Evolutionary conservation across 2,329 filamentous ascomycete genomes (phyloP).

Genomic region (Cercospora beticola): DNA sequence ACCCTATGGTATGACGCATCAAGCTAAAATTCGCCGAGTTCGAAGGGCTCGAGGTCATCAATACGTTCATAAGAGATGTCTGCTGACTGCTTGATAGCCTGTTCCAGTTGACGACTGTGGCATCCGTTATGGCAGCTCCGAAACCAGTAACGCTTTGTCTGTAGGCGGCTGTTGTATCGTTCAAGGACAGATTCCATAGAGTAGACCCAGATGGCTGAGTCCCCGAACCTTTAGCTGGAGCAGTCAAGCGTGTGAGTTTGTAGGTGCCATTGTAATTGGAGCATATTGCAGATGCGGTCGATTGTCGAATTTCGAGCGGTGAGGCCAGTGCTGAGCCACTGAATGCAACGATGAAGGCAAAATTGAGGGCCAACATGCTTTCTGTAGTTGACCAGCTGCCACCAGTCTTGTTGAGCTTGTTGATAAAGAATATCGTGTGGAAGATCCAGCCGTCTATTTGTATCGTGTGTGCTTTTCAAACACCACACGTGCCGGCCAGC

Average conservation of each 20-base stretch:
- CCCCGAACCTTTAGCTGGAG: constrained; percentile 10
- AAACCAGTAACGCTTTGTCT: constrained; percentile 24
- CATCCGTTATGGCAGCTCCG: constrained; percentile 26
- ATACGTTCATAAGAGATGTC: constrained; percentile 14
- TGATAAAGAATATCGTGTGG: background rate
- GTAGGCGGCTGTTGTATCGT: constrained; percentile 27
- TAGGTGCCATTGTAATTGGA: constrained; percentile 22
- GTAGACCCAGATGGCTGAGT: constrained; percentile 7
- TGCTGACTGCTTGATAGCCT: constrained; percentile 16
- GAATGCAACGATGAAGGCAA: background rate
- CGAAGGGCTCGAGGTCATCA: constrained; percentile 16
- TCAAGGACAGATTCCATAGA: constrained; percentile 25
- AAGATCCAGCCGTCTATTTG: background rate
- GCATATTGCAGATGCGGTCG: constrained; percentile 19
- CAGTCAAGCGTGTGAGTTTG: constrained; percentile 20
- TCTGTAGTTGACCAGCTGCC: background rate
- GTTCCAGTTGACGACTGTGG: constrained; percentile 24
- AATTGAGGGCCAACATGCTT: background rate
- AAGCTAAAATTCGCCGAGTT: constrained; percentile 24
- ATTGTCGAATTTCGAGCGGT: constrained; percentile 13
- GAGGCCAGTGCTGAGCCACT: background rate
- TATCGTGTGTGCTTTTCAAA: background rate
- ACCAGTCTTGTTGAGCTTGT: background rate
- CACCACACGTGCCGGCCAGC: background rate
- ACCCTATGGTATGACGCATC: constrained; percentile 26